Conservation (phyloP, 2,329 filamentous ascomycete genomes). For the Cordyceps tenuipes region DNA sequence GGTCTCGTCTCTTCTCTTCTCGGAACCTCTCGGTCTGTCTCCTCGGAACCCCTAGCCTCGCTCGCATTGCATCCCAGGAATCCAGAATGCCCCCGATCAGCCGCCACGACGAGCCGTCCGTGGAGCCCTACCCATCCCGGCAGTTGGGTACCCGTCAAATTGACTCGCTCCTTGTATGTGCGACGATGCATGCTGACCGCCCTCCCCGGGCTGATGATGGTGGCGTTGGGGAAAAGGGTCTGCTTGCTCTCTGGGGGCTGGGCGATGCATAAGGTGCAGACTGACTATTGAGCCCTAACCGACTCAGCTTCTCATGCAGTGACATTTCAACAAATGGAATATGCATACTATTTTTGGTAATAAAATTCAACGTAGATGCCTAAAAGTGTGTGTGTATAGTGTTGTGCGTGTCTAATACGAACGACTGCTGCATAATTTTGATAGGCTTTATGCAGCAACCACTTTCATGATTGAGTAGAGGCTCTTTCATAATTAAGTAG, state of each 20-base stretch:
- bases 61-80: background rate
- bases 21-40: too few relatives aligned
- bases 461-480: too few relatives aligned
- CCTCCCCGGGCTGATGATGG: background rate
- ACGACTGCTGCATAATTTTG: background rate
- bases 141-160: conserved; percentile 6
- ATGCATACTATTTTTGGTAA: background rate
- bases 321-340: too few relatives aligned
- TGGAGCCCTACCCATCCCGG: background rate
- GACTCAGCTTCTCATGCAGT: background rate
- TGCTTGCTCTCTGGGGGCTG: background rate
- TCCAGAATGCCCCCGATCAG: background rate
- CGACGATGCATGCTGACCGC: background rate
- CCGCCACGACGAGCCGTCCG: background rate
- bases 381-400: background rate
- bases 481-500: too few relatives aligned
- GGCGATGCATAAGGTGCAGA: background rate
- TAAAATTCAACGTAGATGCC: background rate
- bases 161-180: too few relatives aligned
- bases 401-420: background rate
- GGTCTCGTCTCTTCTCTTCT: too few relatives aligned
- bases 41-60: background rate
- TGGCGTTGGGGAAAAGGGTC: conserved; percentile 3
- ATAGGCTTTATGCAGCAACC: background rate
- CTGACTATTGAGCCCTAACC: background rate